phyloP scores from a whole-genome alignment of 2,329 filamentous ascomycete genomes.

The Zalaria obscura region DNA sequence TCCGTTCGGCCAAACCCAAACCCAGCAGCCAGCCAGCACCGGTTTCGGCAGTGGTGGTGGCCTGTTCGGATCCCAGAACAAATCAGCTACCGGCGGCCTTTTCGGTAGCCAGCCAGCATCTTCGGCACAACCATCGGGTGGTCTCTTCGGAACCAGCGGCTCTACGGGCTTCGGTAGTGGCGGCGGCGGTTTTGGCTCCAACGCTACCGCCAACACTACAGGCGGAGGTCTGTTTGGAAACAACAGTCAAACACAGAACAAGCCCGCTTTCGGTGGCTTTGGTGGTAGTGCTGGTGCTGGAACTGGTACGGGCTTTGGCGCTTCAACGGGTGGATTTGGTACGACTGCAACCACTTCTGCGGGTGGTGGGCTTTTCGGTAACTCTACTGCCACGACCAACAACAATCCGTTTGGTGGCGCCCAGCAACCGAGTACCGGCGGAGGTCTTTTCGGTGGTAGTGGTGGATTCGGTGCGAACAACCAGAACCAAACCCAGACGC shows the following conservation, averaged over 20 bases:
- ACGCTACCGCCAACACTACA: slow-evolving; percentile 9
- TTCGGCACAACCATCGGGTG: slow-evolving; percentile 10
- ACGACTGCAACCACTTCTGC: slow-evolving; percentile 9
- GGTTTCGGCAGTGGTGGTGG: slow-evolving; percentile 10
- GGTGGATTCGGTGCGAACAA: slow-evolving; percentile 12
- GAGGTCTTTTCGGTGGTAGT: not conserved
- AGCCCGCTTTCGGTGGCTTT: slow-evolving; percentile 9
- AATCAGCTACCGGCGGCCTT: slow-evolving; percentile 9
- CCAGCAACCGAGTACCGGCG: slow-evolving; percentile 15
- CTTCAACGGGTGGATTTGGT: slow-evolving; percentile 7
- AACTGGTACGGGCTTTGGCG: slow-evolving; percentile 2
- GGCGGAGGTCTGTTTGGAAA: slow-evolving; percentile 7
- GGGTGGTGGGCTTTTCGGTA: slow-evolving; percentile 24
- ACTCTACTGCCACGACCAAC: slow-evolving; percentile 17
- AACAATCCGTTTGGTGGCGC: slow-evolving; percentile 13
- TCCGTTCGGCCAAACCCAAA: slow-evolving; percentile 6
- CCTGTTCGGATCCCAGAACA: slow-evolving; percentile 12
- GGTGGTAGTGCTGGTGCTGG: slow-evolving; percentile 3
- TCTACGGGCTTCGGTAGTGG: slow-evolving; percentile 9
- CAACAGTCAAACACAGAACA: slow-evolving; percentile 7
- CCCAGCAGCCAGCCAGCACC: slow-evolving; percentile 13
- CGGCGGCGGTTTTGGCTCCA: slow-evolving; percentile 12
- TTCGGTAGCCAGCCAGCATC: slow-evolving; percentile 10
- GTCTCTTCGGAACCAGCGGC: slow-evolving; percentile 20
- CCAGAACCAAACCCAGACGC: slow-evolving; percentile 6